phyloP scores from a whole-genome alignment of 768 basidiomycete genomes.

The Cytidiella melzeri region DNA sequence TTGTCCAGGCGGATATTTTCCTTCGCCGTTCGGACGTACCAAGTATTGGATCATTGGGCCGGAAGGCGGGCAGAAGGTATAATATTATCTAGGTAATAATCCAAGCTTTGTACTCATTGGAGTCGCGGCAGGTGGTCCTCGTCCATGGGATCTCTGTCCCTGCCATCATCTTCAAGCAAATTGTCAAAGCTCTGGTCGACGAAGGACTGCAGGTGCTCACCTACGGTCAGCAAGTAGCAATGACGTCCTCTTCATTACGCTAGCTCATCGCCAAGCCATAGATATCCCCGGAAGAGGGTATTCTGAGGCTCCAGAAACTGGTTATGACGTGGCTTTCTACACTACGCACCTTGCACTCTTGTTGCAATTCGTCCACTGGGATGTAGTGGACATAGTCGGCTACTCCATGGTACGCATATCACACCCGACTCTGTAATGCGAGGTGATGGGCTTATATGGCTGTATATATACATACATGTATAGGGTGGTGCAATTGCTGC shows the following conservation, averaged over 20 bases:
- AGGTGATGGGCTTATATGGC: neutral
- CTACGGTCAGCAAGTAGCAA: constrained; percentile 46
- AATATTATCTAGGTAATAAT: constrained; percentile 8
- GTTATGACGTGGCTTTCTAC: constrained; percentile 56
- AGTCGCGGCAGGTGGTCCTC: constrained; percentile 62
- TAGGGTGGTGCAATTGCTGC: constrained; percentile 72
- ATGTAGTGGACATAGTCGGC: constrained; percentile 56
- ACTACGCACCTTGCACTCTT: constrained; percentile 73
- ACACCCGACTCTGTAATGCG: neutral
- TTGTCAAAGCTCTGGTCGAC: constrained; percentile 55
- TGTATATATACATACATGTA: neutral
- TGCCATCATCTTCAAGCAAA: constrained; percentile 65
- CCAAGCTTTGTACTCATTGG: too few relatives aligned
- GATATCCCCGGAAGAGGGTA: constrained; percentile 85
- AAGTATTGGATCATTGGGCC: constrained; percentile 78
- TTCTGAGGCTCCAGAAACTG: constrained; percentile 60
- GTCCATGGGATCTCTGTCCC: constrained; percentile 77
- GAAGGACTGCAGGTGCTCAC: constrained; percentile 67
- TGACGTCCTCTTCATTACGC: neutral
- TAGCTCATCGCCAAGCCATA: constrained; percentile 21
- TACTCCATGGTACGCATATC: constrained; percentile 71
- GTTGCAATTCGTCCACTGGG: constrained; percentile 74
- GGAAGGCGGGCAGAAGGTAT: constrained; percentile 59
- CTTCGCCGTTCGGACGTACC: constrained; percentile 51
- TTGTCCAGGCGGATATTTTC: constrained; percentile 50